These are phyloP conservation scores for Phytophthora sansomeana DNA, from an alignment of 352 stramenopile species.

Conservation along the genomic window DNA sequence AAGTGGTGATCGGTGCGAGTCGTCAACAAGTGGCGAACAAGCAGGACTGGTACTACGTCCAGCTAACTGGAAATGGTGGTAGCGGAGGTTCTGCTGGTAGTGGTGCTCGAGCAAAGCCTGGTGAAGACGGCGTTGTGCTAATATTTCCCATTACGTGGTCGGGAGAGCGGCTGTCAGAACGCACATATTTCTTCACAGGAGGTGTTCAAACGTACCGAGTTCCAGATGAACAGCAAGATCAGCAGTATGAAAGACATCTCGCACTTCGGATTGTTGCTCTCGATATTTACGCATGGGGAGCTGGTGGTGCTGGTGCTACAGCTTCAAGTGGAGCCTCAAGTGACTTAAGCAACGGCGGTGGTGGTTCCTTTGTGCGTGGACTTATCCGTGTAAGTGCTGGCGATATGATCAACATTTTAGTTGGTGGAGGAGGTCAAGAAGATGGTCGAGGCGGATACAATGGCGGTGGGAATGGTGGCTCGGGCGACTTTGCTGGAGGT, in stretches of 20 bases:
- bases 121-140: conserved; percentile 60
- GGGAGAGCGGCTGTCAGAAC: conserved; percentile 52
- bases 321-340: conserved; percentile 15
- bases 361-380: conserved; percentile 74
- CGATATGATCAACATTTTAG: conserved; percentile 61
- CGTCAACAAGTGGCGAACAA: conserved; percentile 49
- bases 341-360: conserved; percentile 60
- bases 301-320: conserved; percentile 65
- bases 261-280: conserved; percentile 57
- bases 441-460: conserved; percentile 66
- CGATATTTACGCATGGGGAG: conserved; percentile 82
- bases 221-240: conserved; percentile 22
- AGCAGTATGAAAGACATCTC: conserved; percentile 11
- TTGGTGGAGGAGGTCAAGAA: conserved; percentile 61
- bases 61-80: conserved; percentile 61
- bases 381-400: conserved; percentile 51
- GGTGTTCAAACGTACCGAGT: conserved; percentile 41
- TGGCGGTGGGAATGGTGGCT: conserved; percentile 69
- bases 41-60: conserved; percentile 69
- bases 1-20: conserved; percentile 38
- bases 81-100: conserved; percentile 20
- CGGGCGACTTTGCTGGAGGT: conserved; percentile 60
- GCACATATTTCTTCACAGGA: conserved; percentile 54
- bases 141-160: conserved; percentile 64
- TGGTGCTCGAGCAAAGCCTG: conserved; percentile 32